Evolutionary conservation across 108 stramenopile species (phyloP).

Genomic region (Conticribra weissflogii): DNA sequence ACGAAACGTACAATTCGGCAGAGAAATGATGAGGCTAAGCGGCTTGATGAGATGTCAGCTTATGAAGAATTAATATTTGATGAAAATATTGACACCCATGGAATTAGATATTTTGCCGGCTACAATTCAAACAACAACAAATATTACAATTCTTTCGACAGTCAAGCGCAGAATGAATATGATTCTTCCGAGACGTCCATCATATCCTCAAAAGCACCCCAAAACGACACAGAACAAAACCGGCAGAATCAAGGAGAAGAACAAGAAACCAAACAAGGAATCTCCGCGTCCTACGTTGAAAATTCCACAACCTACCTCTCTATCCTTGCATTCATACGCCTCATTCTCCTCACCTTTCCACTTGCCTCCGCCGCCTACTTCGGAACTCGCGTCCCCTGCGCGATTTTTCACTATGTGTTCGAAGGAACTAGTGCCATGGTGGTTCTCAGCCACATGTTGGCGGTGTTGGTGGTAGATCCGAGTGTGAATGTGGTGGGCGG

Average conservation of each 20-base stretch:
- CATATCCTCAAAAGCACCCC: neutral
- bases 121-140: too few species aligned
- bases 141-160: too few species aligned
- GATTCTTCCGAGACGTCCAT: neutral
- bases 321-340: conserved; percentile 55
- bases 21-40: neutral
- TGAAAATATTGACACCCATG: too few species aligned
- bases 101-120: too few species aligned
- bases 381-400: conserved; percentile 71
- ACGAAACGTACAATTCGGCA: neutral
- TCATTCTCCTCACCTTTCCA: conserved; percentile 66
- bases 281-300: conserved; percentile 26
- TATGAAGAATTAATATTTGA: too few species aligned
- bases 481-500: conserved; percentile 25
- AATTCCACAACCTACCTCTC: conserved; percentile 55
- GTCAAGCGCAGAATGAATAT: too few species aligned
- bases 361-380: conserved; percentile 76
- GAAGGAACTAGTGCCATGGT: conserved; percentile 54
- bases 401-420: conserved; percentile 57
- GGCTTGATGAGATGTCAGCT: too few species aligned
- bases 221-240: neutral
- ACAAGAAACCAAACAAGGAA: conserved; percentile 8
- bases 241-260: neutral
- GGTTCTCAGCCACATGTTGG: conserved; percentile 65
- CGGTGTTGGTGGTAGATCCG: conserved; percentile 63